These are phyloP conservation scores for Lathyrus aphaca DNA, from an alignment of 306 rosid species.

Conservation along the genomic window DNA sequence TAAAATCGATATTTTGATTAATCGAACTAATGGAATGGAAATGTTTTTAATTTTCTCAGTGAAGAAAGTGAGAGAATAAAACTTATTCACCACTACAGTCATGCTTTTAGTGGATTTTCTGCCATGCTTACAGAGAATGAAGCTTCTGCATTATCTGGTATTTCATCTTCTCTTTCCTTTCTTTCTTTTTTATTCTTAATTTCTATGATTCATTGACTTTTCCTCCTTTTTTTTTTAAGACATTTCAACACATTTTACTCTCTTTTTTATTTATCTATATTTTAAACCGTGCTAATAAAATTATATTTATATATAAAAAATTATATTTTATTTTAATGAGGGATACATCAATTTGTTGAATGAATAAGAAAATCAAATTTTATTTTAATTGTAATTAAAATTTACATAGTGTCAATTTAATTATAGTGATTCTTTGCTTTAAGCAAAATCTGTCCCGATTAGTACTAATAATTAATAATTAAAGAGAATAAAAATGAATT, in stretches of 20 bases:
- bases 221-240: not conserved
- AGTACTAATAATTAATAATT: not conserved
- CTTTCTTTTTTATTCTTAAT: slow-evolving; percentile 15
- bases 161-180: slow-evolving; percentile 27
- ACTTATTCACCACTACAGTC: slow-evolving; percentile 65
- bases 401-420: not conserved
- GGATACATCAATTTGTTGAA: too few species aligned
- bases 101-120: slow-evolving; percentile 90
- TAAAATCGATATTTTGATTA: slow-evolving; percentile 2
- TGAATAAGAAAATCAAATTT: too few species aligned
- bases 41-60: slow-evolving; percentile 43
- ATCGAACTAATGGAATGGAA: not conserved
- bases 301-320: too few species aligned
- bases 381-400: too few species aligned
- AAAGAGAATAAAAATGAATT: slow-evolving; percentile 32
- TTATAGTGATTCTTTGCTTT: slow-evolving; percentile 24
- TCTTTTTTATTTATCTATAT: too few species aligned
- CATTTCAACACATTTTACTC: too few species aligned
- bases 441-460: slow-evolving; percentile 32
- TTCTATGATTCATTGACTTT: slow-evolving; percentile 24
- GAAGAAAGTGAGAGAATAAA: slow-evolving; percentile 60
- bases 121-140: slow-evolving; percentile 83
- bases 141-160: slow-evolving; percentile 85
- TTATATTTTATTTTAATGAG: too few species aligned
- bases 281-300: too few species aligned